These are phyloP conservation scores for Starmerella khaoyaiensis DNA, from an alignment of 805 yeast species.

Conservation along the genomic window DNA sequence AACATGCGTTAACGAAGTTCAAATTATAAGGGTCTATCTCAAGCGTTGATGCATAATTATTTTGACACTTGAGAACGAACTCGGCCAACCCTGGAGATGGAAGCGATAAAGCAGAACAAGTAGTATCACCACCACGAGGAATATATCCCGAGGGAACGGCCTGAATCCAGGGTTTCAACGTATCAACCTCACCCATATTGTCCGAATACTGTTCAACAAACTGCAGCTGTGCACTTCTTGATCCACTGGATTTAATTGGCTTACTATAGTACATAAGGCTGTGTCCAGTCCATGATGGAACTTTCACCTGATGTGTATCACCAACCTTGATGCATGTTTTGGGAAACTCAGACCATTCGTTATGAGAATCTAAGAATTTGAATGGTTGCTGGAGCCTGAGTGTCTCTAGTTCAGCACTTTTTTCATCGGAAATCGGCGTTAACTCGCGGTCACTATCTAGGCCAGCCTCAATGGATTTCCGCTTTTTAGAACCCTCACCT, in stretches of 20 bases:
- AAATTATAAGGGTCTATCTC: constrained; percentile 50
- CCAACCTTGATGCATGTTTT: constrained; percentile 71
- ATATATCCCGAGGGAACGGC: constrained; percentile 68
- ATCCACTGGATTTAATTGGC: too few relatives aligned
- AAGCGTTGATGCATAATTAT: constrained; percentile 41
- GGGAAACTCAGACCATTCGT: constrained; percentile 64
- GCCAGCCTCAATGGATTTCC: constrained; percentile 37
- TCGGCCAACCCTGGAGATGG: constrained; percentile 33
- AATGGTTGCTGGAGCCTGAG: constrained; percentile 46
- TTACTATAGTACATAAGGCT: constrained; percentile 61
- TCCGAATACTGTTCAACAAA: constrained; percentile 12
- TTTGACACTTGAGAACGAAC: constrained; percentile 44
- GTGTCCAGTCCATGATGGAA: constrained; percentile 52
- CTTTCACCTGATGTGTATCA: constrained; percentile 47
- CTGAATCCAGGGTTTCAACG: constrained; percentile 47
- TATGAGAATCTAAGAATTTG: constrained; percentile 65
- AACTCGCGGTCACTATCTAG: constrained; percentile 27
- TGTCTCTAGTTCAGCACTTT: constrained; percentile 16
- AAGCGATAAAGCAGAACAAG: constrained; percentile 54
- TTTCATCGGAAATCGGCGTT: constrained; percentile 9
- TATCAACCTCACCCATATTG: constrained; percentile 16
- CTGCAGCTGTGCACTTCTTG: constrained; percentile 4
- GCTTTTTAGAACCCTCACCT: constrained; percentile 1
- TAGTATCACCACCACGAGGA: constrained; percentile 60
- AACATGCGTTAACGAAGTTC: constrained; percentile 66